Percentiles rank a stretch among this genome's conserved stretches.
These are phyloP conservation scores for Aspergillus intermedius DNA, from an alignment of 2,329 filamentous ascomycete species.

Conservation along the genomic window DNA sequence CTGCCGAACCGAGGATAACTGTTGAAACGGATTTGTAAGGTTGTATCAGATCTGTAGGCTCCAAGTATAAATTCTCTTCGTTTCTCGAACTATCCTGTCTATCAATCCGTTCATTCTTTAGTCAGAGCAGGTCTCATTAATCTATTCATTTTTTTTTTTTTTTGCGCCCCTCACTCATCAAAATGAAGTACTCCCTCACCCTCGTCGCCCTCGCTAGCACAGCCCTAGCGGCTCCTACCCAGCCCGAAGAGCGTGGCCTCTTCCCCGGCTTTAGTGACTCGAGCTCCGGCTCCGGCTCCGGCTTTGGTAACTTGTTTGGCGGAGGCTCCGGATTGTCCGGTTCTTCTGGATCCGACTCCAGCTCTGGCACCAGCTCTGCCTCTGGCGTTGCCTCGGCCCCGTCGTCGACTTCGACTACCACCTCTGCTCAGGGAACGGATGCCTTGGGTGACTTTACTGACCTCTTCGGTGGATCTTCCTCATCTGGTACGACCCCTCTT, in stretches of 20 bases:
- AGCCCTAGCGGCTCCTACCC: not conserved
- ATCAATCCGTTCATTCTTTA: not conserved
- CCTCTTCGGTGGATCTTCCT: not conserved
- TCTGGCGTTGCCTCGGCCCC: not conserved
- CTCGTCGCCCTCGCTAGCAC: not conserved
- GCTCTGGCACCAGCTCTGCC: too few species aligned
- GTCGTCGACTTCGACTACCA: not conserved
- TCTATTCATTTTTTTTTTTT: not conserved
- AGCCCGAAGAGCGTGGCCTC: not conserved
- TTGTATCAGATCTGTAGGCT: too few species aligned
- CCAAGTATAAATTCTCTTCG: not conserved
- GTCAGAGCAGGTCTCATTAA: not conserved
- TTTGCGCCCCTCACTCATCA: not conserved
- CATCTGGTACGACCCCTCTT: not conserved
- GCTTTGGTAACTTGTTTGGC: not conserved
- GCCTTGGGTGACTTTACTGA: not conserved
- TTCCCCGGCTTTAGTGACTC: conserved; percentile 17
- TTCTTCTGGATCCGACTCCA: not conserved
- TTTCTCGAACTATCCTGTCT: not conserved
- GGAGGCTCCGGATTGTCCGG: not conserved
- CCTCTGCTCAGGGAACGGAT: not conserved
- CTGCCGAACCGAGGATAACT: not conserved
- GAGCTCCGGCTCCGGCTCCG: not conserved
- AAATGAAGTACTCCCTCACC: not conserved
- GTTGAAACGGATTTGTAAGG: not conserved